Conservation (phyloP, 306 rosid genomes). For the Hippophae tibetana region DNA sequence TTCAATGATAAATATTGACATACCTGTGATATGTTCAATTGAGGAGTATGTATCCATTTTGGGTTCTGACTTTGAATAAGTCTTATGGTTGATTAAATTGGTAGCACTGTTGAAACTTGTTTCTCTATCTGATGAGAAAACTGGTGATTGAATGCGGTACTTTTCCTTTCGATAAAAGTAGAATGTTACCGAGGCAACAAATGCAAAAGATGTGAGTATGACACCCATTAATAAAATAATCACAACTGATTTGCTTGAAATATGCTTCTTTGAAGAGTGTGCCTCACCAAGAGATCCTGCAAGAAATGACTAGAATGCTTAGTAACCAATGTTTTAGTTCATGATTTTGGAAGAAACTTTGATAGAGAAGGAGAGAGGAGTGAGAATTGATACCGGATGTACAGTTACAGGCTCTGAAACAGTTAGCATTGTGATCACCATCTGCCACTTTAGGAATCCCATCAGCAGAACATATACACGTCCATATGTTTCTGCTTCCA, state of each 20-base stretch:
- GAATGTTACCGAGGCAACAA: conserved; percentile 49
- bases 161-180: conserved; percentile 41
- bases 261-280: conserved; percentile 43
- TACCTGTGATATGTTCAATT: conserved; percentile 42
- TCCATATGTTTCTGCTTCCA: conserved; percentile 47
- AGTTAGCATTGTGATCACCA: conserved; percentile 32
- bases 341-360: not conserved
- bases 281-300: conserved; percentile 50
- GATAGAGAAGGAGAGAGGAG: conserved; percentile 11
- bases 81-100: conserved; percentile 50
- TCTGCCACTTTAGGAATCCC: conserved; percentile 69
- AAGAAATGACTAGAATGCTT: conserved; percentile 21
- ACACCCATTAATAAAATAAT: conserved; percentile 46
- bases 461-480: conserved; percentile 56
- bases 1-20: conserved; percentile 8
- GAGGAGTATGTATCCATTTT: conserved; percentile 34
- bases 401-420: conserved; percentile 86
- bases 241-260: conserved; percentile 52
- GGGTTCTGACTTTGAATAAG: conserved; percentile 40
- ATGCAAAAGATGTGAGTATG: conserved; percentile 53
- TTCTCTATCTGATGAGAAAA: conserved; percentile 51
- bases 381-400: conserved; percentile 51
- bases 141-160: conserved; percentile 34
- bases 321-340: not conserved
- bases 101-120: conserved; percentile 55